These are phyloP conservation scores for Testicularia cyperi DNA, from an alignment of 1,284 basidiomycete genomes.

Conservation along the genomic window DNA sequence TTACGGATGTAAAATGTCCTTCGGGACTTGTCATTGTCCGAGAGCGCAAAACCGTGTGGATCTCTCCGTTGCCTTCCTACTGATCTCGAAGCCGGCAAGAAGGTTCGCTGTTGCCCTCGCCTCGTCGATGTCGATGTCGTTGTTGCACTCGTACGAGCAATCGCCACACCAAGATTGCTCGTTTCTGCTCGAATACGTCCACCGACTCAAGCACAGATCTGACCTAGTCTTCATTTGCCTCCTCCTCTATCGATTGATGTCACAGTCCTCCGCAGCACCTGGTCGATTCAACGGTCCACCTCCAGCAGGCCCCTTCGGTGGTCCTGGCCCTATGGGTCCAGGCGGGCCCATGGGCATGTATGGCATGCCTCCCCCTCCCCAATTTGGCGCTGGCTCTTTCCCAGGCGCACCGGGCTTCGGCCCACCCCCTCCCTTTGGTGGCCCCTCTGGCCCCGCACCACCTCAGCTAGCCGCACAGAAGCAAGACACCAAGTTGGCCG, in stretches of 20 bases:
- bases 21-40: constrained; percentile 64
- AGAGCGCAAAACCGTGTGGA: constrained; percentile 74
- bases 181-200: too few relatives aligned
- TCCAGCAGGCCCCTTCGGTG: constrained; percentile 10
- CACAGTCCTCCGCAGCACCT: constrained; percentile 4
- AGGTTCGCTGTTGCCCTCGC: too few relatives aligned
- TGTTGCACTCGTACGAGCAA: too few relatives aligned
- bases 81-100: too few relatives aligned
- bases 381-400: constrained; percentile 7
- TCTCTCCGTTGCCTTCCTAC: constrained; percentile 75
- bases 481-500: too few relatives aligned
- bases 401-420: constrained; percentile 16
- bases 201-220: constrained; percentile 1
- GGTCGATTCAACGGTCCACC: constrained; percentile 3
- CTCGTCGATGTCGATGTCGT: too few relatives aligned
- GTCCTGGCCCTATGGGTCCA: constrained; percentile 2
- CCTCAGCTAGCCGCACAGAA: too few relatives aligned
- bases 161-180: too few relatives aligned
- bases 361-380: constrained; percentile 27
- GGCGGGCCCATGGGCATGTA: constrained; percentile 15
- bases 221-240: background rate
- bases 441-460: too few relatives aligned
- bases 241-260: too few relatives aligned
- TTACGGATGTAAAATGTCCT: constrained; percentile 70
- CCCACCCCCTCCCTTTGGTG: constrained; percentile 33